A percentile compares a stretch with the other conserved stretches of the same genome.
Conservation (phyloP, 2,329 filamentous ascomycete genomes). For the Alternaria triticina region DNA sequence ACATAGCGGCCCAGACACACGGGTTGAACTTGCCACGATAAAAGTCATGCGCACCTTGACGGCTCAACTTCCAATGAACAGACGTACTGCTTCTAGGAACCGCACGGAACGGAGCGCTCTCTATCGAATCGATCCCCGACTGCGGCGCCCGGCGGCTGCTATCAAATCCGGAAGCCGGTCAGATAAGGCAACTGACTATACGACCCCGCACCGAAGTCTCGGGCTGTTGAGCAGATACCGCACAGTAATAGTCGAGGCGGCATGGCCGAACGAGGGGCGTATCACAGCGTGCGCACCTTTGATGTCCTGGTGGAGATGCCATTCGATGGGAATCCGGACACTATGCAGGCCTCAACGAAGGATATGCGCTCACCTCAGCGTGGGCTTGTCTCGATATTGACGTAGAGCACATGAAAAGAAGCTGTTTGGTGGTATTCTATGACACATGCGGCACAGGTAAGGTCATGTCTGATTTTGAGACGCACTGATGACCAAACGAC, state of each 20-base stretch:
- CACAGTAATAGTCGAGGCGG: not conserved
- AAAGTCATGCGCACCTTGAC: conserved; percentile 12
- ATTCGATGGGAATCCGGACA: not conserved
- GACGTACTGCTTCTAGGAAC: not conserved
- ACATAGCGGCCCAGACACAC: not conserved
- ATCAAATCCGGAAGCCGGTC: not conserved
- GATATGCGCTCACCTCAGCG: not conserved
- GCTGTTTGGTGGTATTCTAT: not conserved
- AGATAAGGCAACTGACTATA: conserved; percentile 12
- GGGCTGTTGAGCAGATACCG: not conserved
- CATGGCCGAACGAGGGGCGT: not conserved
- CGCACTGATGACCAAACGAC: not conserved
- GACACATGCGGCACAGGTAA: not conserved
- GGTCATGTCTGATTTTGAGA: not conserved
- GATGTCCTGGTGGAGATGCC: not conserved
- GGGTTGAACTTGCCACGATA: not conserved
- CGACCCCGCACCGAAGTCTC: conserved; percentile 8
- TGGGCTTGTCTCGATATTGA: not conserved
- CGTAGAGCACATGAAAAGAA: not conserved
- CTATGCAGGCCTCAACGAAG: not conserved
- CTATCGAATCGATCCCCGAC: not conserved
- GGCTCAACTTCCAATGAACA: conserved; percentile 8
- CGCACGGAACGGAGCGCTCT: not conserved
- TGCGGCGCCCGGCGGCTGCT: not conserved
- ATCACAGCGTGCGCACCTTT: not conserved